These are phyloP conservation scores for Entomortierella beljakovae DNA, from an alignment of 192 early-diverging fungal species.

Conservation along the genomic window DNA sequence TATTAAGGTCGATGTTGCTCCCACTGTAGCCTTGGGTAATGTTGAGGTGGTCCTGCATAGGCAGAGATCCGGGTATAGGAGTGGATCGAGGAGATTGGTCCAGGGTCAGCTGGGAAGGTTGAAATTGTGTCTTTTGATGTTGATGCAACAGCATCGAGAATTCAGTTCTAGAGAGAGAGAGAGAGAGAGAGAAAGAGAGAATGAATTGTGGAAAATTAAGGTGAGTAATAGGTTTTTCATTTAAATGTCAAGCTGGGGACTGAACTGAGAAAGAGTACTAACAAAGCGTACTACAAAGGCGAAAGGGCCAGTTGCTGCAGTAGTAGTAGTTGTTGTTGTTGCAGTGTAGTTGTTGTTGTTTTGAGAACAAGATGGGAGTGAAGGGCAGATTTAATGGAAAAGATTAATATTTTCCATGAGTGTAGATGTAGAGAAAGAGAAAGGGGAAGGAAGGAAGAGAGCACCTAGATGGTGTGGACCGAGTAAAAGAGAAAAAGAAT, in stretches of 20 bases:
- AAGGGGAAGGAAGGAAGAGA: not conserved
- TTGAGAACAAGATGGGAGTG: not conserved
- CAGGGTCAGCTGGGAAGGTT: not conserved
- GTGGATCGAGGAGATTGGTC: constrained; percentile 27
- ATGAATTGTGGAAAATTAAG: no score
- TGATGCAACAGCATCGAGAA: constrained; percentile 22
- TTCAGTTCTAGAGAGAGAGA: not conserved
- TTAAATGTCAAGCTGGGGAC: not conserved
- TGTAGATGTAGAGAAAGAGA: not conserved
- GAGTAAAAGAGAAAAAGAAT: not conserved
- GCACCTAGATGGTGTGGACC: not conserved
- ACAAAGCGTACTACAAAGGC: no score
- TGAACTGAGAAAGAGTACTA: no score
- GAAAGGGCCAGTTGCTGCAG: no score
- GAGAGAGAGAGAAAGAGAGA: constrained; percentile 3
- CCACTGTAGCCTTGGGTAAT: not conserved
- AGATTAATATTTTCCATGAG: no score
- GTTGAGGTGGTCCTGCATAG: constrained; percentile 2
- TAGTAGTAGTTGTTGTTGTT: not conserved
- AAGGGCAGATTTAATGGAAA: no score
- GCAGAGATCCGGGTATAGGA: constrained; percentile 22
- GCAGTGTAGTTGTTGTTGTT: not conserved
- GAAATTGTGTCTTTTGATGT: not conserved
- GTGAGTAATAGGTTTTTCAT: not conserved
- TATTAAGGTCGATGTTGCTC: not conserved